phyloP scores from a whole-genome alignment of 306 rosid genomes.

The Gastrolobium bilobum region DNA sequence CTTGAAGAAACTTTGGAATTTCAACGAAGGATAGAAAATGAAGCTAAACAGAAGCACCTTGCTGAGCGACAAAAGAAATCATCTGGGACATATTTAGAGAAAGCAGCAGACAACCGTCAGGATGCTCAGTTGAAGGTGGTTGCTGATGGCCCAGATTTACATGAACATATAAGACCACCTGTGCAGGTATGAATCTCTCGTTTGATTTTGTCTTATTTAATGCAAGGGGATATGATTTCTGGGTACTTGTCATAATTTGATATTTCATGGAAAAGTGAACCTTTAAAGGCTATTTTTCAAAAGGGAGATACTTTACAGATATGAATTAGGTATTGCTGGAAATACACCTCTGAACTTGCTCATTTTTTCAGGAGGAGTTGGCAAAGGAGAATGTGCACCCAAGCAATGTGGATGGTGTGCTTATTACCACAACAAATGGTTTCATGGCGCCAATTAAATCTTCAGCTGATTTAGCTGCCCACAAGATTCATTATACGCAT shows the following conservation, averaged over 20 bases:
- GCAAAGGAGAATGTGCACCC: slow-evolving; percentile 57
- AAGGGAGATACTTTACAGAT: slow-evolving; percentile 36
- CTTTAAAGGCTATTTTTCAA: neutral
- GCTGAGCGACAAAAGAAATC: slow-evolving; percentile 88
- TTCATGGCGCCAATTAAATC: slow-evolving; percentile 49
- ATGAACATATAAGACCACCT: slow-evolving; percentile 52
- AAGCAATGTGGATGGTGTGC: slow-evolving; percentile 54
- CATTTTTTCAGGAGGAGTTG: slow-evolving; percentile 66
- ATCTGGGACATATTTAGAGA: slow-evolving; percentile 59
- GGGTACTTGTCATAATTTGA: slow-evolving; percentile 37
- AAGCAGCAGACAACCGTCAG: slow-evolving; percentile 50
- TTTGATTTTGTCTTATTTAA: slow-evolving; percentile 25
- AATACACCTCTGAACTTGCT: slow-evolving; percentile 49
- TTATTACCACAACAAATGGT: slow-evolving; percentile 59
- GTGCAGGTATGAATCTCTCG: slow-evolving; percentile 58
- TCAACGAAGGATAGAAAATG: slow-evolving; percentile 88
- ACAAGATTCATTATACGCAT: slow-evolving; percentile 49
- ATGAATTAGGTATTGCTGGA: slow-evolving; percentile 32
- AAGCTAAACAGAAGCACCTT: slow-evolving; percentile 94
- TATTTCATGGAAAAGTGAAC: slow-evolving; percentile 44
- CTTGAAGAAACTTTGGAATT: slow-evolving; percentile 94
- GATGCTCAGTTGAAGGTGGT: slow-evolving; percentile 50
- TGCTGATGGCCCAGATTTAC: slow-evolving; percentile 57
- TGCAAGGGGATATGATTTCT: slow-evolving; percentile 24
- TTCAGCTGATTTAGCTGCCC: slow-evolving; percentile 54